A percentile compares a stretch with the other conserved stretches of the same genome.
These are phyloP conservation scores for Funneliformis geosporum DNA, from an alignment of 192 early-diverging fungal species.

Conservation along the genomic window DNA sequence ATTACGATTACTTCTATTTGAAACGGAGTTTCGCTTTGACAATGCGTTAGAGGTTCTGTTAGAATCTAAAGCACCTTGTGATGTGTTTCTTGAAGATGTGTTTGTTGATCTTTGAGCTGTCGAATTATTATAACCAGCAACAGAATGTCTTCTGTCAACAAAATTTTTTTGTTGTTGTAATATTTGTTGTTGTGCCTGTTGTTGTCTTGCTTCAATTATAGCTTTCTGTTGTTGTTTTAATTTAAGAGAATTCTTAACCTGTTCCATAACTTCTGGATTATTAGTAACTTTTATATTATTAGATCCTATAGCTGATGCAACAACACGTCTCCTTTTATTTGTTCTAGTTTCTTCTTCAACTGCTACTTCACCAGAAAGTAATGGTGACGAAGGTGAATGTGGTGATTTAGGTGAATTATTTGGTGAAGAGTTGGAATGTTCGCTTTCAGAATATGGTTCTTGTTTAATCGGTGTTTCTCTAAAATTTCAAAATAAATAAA, in stretches of 20 bases:
- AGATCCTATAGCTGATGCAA: slow-evolving; percentile 1
- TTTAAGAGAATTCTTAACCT: slow-evolving; percentile 51
- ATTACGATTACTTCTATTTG: slow-evolving; percentile 17
- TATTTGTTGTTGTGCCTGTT: slow-evolving; percentile 35
- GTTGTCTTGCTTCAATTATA: slow-evolving; percentile 59
- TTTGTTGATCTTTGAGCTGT: too few species aligned
- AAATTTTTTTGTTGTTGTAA: slow-evolving; percentile 29
- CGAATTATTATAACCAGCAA: too few species aligned
- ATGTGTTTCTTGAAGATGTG: too few species aligned
- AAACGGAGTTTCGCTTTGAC: slow-evolving; percentile 1
- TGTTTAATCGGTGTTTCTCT: slow-evolving; percentile 28
- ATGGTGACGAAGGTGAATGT: slow-evolving; percentile 16
- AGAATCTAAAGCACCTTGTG: neutral
- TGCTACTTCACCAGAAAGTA: neutral
- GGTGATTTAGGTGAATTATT: slow-evolving; percentile 17
- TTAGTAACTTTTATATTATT: slow-evolving; percentile 28
- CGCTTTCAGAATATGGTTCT: slow-evolving; percentile 31
- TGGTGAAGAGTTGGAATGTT: slow-evolving; percentile 26
- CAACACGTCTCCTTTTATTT: slow-evolving; percentile 24
- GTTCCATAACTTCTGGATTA: slow-evolving; percentile 55
- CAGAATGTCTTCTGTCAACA: slow-evolving; percentile 24
- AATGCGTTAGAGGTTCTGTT: neutral
- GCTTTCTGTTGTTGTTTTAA: slow-evolving; percentile 67
- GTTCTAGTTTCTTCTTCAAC: slow-evolving; percentile 23
- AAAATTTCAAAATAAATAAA: neutral